These are phyloP conservation scores for Moesziomyces sp. DNA, from an alignment of 1,284 basidiomycete species.

Conservation along the genomic window DNA sequence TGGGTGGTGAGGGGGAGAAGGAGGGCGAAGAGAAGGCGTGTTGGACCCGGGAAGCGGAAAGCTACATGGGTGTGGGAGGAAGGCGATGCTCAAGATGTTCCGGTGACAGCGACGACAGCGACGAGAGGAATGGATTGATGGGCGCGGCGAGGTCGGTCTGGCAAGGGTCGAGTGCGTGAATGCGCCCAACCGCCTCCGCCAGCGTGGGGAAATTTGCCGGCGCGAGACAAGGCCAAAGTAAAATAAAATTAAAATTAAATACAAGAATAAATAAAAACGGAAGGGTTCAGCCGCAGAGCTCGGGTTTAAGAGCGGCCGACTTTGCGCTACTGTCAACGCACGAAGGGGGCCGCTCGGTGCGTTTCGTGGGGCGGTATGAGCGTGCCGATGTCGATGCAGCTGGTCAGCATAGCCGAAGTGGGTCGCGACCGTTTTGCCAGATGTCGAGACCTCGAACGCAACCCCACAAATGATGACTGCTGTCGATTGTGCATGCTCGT, in stretches of 20 bases:
- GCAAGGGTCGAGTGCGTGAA: too few relatives aligned
- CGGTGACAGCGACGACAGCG: neutral
- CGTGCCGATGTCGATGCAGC: neutral
- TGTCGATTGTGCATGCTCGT: neutral
- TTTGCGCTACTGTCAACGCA: neutral
- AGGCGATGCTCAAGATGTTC: neutral
- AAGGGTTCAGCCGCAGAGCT: too few relatives aligned
- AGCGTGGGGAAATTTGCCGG: too few relatives aligned
- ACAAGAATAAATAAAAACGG: too few relatives aligned
- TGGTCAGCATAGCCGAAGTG: neutral
- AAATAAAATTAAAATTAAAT: too few relatives aligned
- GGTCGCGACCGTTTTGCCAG: neutral
- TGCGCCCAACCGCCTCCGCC: too few relatives aligned
- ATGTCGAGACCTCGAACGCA: neutral
- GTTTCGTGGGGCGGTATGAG: neutral
- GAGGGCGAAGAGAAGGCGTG: too few relatives aligned
- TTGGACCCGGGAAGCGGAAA: conserved; percentile 1
- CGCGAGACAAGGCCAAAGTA: too few relatives aligned
- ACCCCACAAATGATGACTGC: neutral
- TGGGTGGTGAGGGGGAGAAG: neutral
- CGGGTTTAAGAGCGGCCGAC: neutral
- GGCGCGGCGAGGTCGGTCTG: too few relatives aligned
- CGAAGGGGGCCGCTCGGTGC: too few relatives aligned
- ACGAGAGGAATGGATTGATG: too few relatives aligned
- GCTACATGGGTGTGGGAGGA: neutral